phyloP scores from a whole-genome alignment of 768 basidiomycete genomes.

The Suillus occidentalis region DNA sequence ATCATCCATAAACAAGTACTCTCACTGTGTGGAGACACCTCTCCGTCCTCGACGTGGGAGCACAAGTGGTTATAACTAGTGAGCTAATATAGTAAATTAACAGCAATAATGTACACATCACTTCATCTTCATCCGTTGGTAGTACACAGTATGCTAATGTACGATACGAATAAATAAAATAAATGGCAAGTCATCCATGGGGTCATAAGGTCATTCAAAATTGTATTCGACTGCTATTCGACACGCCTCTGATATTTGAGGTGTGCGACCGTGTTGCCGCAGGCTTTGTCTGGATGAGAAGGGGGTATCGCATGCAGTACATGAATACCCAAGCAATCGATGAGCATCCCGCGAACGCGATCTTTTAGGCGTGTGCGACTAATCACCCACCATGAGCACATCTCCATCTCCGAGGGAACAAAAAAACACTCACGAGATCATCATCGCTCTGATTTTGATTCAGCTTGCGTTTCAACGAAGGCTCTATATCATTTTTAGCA shows the following conservation, averaged over 20 bases:
- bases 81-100: slow-evolving; percentile 38
- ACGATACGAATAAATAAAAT: slow-evolving; percentile 27
- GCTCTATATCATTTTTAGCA: slow-evolving; percentile 13
- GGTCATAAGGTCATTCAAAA: slow-evolving; percentile 47
- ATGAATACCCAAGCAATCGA: slow-evolving; percentile 54
- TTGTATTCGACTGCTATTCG: slow-evolving; percentile 72
- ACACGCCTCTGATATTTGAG: slow-evolving; percentile 65
- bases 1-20: slow-evolving; percentile 3
- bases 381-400: slow-evolving; percentile 16
- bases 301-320: slow-evolving; percentile 72
- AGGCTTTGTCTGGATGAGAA: slow-evolving; percentile 62
- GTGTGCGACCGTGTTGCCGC: slow-evolving; percentile 57
- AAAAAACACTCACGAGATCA: slow-evolving; percentile 37
- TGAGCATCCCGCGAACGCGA: slow-evolving; percentile 45
- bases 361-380: slow-evolving; percentile 61
- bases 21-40: slow-evolving; percentile 9
- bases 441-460: slow-evolving; percentile 41
- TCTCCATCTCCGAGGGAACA: slow-evolving; percentile 5
- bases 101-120: slow-evolving; percentile 28
- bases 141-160: slow-evolving; percentile 24
- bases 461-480: slow-evolving; percentile 45
- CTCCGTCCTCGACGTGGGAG: slow-evolving; percentile 18
- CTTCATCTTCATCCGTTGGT: slow-evolving; percentile 14
- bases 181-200: slow-evolving; percentile 8
- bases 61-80: slow-evolving; percentile 13